Base-by-base conservation (phyloP, 768 basidiomycete genomes). In the Austroboletus eburneus region DNA sequence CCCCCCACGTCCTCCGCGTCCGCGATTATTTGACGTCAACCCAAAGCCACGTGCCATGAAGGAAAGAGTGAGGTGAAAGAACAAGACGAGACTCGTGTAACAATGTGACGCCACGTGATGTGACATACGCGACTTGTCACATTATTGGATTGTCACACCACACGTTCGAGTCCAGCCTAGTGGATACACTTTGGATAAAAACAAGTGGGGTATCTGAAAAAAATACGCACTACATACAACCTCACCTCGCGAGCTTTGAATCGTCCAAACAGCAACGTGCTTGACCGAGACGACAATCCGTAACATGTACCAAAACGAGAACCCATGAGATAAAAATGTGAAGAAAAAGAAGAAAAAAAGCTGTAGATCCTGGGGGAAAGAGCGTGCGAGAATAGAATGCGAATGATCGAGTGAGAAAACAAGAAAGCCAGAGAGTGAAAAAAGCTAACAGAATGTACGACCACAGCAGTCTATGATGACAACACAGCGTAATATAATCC, bases 41-140 rank as follows among this genome's bases (percentile, higher is more conserved):
- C 81, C 82, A 63, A 84, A 83, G 41, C 81, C 80, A 57, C 77
- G 71, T 42, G 75, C 76, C 66, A 68, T 66, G 48, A 36, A 13
- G 22, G 25, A 22, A 18, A 17, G 33, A 17, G 40, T 45, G 27
- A 18, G 30, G 30, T 9, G 30, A 46, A 23, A 14, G 5, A 1
- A 44, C 12, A 40, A 17, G 48, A n/a, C 41, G 27, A 56, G 6
- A 43, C 9, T 49, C 52, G 42, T 35, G 54, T 32, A 23, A 40
- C 17, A 39, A 24, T 22, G 46, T 40, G 45, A 52, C 25, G 2
- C 0, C 52, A 59, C 57, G 55, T 60, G 57, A 54, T 27, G 62
- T 62, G 51, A 64, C 51, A 44, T 10, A 51, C 62, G 51, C 62
- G 62, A 52, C n/a, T 1, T 7, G 50, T 63, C 62, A 63, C 59